Percentiles rank a stretch among this genome's conserved stretches.
phyloP scores from a whole-genome alignment of 1,139 yeast species.

The Debaryomyces subglobosus region DNA sequence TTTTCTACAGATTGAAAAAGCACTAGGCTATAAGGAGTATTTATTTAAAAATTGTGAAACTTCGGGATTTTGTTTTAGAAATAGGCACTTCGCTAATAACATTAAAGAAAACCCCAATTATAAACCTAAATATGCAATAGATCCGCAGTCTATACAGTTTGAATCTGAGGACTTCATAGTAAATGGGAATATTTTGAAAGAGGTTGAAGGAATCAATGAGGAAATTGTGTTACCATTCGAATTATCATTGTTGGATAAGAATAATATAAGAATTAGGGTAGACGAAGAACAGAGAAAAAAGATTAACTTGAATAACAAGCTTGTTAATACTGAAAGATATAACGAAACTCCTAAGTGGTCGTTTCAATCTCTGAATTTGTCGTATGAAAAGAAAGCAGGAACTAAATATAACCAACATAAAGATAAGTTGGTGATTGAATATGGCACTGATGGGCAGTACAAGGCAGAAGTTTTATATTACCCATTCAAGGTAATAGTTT shows the following conservation, averaged over 20 bases:
- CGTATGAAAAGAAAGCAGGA: slow-evolving; percentile 8
- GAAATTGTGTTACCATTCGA: slow-evolving; percentile 53
- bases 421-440: slow-evolving; percentile 31
- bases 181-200: slow-evolving; percentile 52
- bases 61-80: slow-evolving; percentile 85
- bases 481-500: slow-evolving; percentile 59
- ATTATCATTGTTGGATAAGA: slow-evolving; percentile 56
- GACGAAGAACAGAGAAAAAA: slow-evolving; percentile 57
- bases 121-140: slow-evolving; percentile 58
- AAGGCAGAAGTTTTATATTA: slow-evolving; percentile 42
- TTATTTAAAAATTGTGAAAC: slow-evolving; percentile 80
- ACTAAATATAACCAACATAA: neutral
- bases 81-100: slow-evolving; percentile 66
- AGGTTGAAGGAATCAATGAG: slow-evolving; percentile 22
- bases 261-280: slow-evolving; percentile 59
- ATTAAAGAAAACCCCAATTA: slow-evolving; percentile 26
- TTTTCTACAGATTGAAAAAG: slow-evolving; percentile 11
- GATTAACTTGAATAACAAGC: slow-evolving; percentile 18
- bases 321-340: slow-evolving; percentile 48
- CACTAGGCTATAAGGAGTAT: slow-evolving; percentile 61
- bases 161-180: slow-evolving; percentile 27
- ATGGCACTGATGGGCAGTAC: slow-evolving; percentile 43
- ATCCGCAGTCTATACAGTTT: slow-evolving; percentile 38
- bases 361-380: slow-evolving; percentile 31
- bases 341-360: slow-evolving; percentile 66